Evolutionary conservation across 345 rosid genomes (phyloP), one percentile per base, ranked within the genome.

Genomic region (Litchi chinensis): DNA sequence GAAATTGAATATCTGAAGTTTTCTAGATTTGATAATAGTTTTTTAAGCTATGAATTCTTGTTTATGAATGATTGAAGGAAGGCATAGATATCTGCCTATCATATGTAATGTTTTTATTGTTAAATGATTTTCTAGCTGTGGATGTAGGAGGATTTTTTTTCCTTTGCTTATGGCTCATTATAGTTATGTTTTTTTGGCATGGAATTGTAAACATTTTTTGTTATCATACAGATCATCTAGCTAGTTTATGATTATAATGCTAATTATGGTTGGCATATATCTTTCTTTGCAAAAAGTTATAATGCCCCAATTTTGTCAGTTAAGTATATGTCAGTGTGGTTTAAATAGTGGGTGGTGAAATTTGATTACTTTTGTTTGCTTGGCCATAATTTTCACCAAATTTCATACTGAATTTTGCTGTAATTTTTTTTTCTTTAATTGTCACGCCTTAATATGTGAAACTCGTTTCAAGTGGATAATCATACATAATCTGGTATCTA

Each of bases 381-480:
- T 8, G n/a, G 39, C 50, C 44, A 41, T 44, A 7, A 26, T 37
- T 67, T 64, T 22, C 70, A 56, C 73, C 18, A 74, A 11, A 16
- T 18, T 46, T 70, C 39, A 8, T 71, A 71, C 48, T 16, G 56
- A 59, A 18, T 10, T 26, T 24, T 40, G 15, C 46, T 50, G 39
- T 48, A 11, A 10, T 70, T 70, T n/a, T 54, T 10, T 16, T 9
- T 60, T 73, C 39, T 66, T 37, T 19, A 76, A 41, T 26, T 15
- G 46, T 74, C 10, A 37, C 8, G 18, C 15, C 64, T 69, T 24
- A 48, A 70, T 44, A 73, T 62, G 54, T 21, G n/a, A 26, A 68
- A 28, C 40, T 74, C 32, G 68, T 24, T 37, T 10, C 62, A 79
- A 69, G 13, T 72, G 60, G 71, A 37, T 46, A 41, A 15, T 16